Percentiles rank a stretch among this genome's conserved stretches.
phyloP scores from a whole-genome alignment of 495 filamentous ascomycete genomes.

The Geopyxis carbonaria region DNA sequence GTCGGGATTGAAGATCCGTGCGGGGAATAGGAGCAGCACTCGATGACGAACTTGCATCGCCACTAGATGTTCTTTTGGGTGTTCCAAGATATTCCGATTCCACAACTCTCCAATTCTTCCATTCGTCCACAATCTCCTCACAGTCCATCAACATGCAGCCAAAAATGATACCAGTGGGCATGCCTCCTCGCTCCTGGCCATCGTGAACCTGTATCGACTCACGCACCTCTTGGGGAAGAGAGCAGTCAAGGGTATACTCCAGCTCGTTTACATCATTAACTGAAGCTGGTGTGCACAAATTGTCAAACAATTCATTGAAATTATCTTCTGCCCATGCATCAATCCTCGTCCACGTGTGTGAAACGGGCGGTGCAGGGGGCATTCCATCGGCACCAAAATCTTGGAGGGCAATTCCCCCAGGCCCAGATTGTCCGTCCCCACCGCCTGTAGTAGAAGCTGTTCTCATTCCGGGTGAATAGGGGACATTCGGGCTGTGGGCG shows the following conservation, averaged over 20 bases:
- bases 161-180: constrained; percentile 84
- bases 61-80: constrained; percentile 43
- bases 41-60: constrained; percentile 17
- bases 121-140: constrained; percentile 96
- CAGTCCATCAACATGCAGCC: constrained; percentile 91
- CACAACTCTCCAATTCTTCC: constrained; percentile 87
- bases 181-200: constrained; percentile 84
- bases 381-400: constrained; percentile 71
- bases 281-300: constrained; percentile 78
- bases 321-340: constrained; percentile 87
- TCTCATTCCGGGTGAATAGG: constrained; percentile 84
- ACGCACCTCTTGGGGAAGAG: constrained; percentile 79
- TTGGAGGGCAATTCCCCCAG: constrained; percentile 89
- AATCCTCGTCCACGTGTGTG: constrained; percentile 84
- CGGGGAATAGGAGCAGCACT: constrained; percentile 19
- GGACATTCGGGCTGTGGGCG: constrained; percentile 41
- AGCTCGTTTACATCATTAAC: constrained; percentile 92
- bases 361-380: constrained; percentile 72
- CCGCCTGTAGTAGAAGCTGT: constrained; percentile 38
- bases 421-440: constrained; percentile 37
- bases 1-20: constrained; percentile 56
- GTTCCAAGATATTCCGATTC: constrained; percentile 75
- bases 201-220: constrained; percentile 86
- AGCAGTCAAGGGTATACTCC: constrained; percentile 90
- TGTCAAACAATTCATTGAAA: constrained; percentile 85